Evolutionary conservation across 495 filamentous ascomycete genomes (phyloP), one percentile per base, ranked within the genome.

Genomic region (Poronia punctata): DNA sequence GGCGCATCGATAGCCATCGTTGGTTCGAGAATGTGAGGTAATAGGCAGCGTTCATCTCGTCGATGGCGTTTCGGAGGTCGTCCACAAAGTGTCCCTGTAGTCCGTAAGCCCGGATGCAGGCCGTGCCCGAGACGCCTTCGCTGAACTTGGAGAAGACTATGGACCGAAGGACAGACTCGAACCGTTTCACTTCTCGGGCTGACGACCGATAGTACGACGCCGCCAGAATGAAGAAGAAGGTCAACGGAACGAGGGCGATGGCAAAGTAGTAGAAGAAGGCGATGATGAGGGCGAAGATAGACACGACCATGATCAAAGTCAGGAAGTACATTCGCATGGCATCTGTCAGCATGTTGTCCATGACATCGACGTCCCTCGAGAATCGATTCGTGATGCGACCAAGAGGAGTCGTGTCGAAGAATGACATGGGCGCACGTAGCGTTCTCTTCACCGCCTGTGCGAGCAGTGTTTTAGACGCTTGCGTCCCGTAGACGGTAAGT

Each of bases 371-470:
- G 60, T 98, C 92, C 52, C 89, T 87, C 3, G 88, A 90, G 65
- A 98, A 98, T 15, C 92, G 84, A 56, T 97, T 98, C 7, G 88
- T 92, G 56, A 98, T 95, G 17, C 92, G 81, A n/a, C 92, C 92
- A 1, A 96, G 67, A 1, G 92, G 92, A 0, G 92, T 98, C 0
- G 90, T 96, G 49, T 96, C 92, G 67, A 97, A 96, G 70, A 97
- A 97, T 3, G 82, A 82, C 88, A 97, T 94, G 0, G 92, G 92
- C 0, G 92, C 90, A 33, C 88, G 76, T 27, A 98, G 70, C 1
- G 88, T 84, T 29, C 82, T 76, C 8, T 62, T 72, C 65, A 96
- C 84, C 16, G 92, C 89, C n/a, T 78, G 66, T 8, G 83, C 75
- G 28, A 96, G 73, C 72, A 97, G 87, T n/a, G 71, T 73, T 58